phyloP scores from a whole-genome alignment of 768 basidiomycete genomes.

The Candolleomyces efflorescens region DNA sequence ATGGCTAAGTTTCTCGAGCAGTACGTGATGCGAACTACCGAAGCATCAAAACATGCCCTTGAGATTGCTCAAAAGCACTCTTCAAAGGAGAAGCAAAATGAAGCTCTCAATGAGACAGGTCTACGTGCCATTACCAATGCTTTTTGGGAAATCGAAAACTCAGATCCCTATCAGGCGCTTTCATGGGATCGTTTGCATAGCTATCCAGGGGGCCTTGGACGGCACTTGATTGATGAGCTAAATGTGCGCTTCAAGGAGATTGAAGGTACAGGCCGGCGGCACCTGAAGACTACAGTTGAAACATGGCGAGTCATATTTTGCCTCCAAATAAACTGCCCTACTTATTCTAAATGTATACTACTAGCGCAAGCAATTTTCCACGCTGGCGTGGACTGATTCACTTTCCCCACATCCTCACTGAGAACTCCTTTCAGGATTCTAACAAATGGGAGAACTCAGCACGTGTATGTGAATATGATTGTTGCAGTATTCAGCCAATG shows the following conservation, averaged over 20 bases:
- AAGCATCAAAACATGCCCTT: constrained; percentile 12
- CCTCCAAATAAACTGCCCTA: too few species aligned
- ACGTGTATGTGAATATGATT: background rate
- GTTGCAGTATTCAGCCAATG: background rate
- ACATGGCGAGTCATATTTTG: too few species aligned
- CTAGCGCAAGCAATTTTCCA: background rate
- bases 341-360: too few species aligned
- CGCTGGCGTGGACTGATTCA: constrained; percentile 24
- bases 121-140: constrained; percentile 20
- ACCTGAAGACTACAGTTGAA: background rate
- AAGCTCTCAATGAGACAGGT: constrained; percentile 18
- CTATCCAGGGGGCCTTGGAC: constrained; percentile 25
- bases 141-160: constrained; percentile 29
- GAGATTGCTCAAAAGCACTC: too few species aligned
- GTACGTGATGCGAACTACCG: background rate
- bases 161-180: constrained; percentile 26
- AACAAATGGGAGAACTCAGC: constrained; percentile 13
- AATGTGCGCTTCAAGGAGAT: constrained; percentile 14
- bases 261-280: background rate
- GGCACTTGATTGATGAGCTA: constrained; percentile 25
- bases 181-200: constrained; percentile 37
- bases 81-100: background rate
- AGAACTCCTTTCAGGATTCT: constrained; percentile 23
- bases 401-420: constrained; percentile 15
- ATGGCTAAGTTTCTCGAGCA: background rate